Conservation (phyloP, 2,329 filamentous ascomycete species). For the Curvularia sp. region DNA sequence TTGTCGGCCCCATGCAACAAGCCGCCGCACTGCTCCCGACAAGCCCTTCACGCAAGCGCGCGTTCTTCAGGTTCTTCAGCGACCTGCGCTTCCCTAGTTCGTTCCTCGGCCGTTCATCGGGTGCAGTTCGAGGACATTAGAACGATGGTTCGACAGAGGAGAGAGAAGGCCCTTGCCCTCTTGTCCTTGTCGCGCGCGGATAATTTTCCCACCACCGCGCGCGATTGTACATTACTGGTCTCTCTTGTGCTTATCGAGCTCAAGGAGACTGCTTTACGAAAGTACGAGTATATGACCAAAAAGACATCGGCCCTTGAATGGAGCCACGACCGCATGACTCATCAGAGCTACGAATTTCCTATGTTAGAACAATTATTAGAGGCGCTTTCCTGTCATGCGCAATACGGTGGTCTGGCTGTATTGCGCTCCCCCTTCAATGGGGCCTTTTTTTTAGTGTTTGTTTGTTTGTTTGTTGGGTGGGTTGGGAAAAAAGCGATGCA, state of each 20-base stretch:
- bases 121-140: constrained; percentile 38
- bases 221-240: constrained; percentile 41
- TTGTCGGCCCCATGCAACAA: constrained; percentile 82
- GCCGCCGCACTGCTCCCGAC: constrained; percentile 48
- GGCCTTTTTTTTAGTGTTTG: constrained; percentile 27
- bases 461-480: background rate
- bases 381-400: constrained; percentile 23
- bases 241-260: constrained; percentile 18
- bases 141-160: constrained; percentile 10
- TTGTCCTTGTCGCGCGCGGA: constrained; percentile 44
- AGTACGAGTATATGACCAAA: constrained; percentile 50
- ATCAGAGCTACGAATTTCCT: constrained; percentile 47
- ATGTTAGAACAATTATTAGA: constrained; percentile 41
- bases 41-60: constrained; percentile 48
- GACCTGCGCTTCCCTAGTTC: constrained; percentile 49
- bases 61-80: constrained; percentile 50
- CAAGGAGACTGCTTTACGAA: constrained; percentile 39
- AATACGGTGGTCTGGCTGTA: constrained; percentile 20
- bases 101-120: constrained; percentile 42
- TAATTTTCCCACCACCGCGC: constrained; percentile 32
- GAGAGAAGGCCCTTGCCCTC: constrained; percentile 7
- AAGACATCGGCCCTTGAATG: constrained; percentile 33
- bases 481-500: constrained; percentile 14
- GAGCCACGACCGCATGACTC: constrained; percentile 41
- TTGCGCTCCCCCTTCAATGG: constrained; percentile 33